Conservation (phyloP, 1,284 basidiomycete genomes). For the Xerocomus amazonicus region DNA sequence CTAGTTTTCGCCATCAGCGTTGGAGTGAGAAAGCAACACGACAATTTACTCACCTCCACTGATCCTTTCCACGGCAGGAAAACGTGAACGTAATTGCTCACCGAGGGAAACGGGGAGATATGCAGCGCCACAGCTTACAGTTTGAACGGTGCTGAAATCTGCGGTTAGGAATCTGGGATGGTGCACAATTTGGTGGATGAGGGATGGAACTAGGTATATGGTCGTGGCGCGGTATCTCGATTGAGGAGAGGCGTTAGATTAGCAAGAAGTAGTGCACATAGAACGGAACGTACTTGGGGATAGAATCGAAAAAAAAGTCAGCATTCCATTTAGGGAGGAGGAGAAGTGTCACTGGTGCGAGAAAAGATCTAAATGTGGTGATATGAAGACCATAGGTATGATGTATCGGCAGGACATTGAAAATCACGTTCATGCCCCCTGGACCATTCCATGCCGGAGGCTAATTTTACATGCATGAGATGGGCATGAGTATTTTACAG, state of each 20-base stretch:
- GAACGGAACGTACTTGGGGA: slow-evolving; percentile 40
- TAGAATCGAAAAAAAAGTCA: slow-evolving; percentile 39
- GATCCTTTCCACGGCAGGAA: slow-evolving; percentile 37
- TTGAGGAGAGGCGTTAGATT: not conserved
- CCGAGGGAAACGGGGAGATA: slow-evolving; percentile 59
- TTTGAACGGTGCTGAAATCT: slow-evolving; percentile 52
- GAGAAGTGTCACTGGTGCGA: slow-evolving; percentile 45
- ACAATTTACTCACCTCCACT: slow-evolving; percentile 44
- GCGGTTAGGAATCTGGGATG: slow-evolving; percentile 46
- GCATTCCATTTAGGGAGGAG: slow-evolving; percentile 61
- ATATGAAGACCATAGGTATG: slow-evolving; percentile 63
- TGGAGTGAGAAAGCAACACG: not conserved
- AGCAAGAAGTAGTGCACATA: not conserved
- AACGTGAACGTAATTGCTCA: slow-evolving; percentile 38
- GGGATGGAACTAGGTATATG: slow-evolving; percentile 58
- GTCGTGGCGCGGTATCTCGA: slow-evolving; percentile 50
- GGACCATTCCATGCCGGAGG: slow-evolving; percentile 39
- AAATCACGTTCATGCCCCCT: slow-evolving; percentile 41
- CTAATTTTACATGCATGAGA: slow-evolving; percentile 27
- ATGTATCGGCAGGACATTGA: slow-evolving; percentile 66
- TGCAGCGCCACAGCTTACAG: slow-evolving; percentile 56
- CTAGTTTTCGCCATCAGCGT: slow-evolving; percentile 31
- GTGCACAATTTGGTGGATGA: slow-evolving; percentile 62
- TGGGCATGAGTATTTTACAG: not conserved
- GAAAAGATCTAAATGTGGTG: slow-evolving; percentile 47